A percentile compares a stretch with the other conserved stretches of the same genome.
phyloP scores from a whole-genome alignment of 441 rosid species.

The Eutrema salsugineum region DNA sequence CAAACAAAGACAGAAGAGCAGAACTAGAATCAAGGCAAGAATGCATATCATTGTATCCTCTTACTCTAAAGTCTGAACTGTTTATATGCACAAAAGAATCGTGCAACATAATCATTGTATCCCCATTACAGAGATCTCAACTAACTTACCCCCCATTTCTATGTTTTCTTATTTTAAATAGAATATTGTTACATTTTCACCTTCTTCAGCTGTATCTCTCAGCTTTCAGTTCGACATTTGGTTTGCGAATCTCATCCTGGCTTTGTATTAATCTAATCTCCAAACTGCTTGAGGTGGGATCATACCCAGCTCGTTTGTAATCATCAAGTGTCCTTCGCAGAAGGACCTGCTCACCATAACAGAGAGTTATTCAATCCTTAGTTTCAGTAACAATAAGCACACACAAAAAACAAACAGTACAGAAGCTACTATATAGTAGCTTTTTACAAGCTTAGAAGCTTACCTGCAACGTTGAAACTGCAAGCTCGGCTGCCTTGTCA shows the following conservation, averaged over 20 bases:
- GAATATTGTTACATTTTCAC: constrained; percentile 25
- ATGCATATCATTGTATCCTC: not conserved
- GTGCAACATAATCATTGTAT: constrained; percentile 11
- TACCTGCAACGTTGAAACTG: constrained; percentile 98
- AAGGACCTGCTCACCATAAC: constrained; percentile 51
- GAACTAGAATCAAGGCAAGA: not conserved
- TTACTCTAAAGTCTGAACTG: constrained; percentile 13
- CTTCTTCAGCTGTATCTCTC: constrained; percentile 49
- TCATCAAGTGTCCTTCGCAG: constrained; percentile 77
- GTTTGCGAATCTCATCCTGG: constrained; percentile 86
- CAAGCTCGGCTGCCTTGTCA: constrained; percentile 91
- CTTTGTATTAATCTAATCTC: constrained; percentile 94
- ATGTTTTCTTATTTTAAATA: constrained; percentile 13
- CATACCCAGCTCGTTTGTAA: constrained; percentile 55
- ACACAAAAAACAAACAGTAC: not conserved
- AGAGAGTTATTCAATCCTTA: constrained; percentile 4
- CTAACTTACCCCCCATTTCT: constrained; percentile 12
- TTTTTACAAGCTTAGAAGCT: not conserved
- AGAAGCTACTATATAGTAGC: not conserved
- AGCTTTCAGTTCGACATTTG: constrained; percentile 62
- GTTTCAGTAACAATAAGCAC: not conserved
- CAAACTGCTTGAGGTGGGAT: constrained; percentile 78
- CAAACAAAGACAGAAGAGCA: not conserved
- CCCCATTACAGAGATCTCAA: constrained; percentile 7
- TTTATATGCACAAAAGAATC: constrained; percentile 23